phyloP scores from a whole-genome alignment of 805 yeast genomes.

The Candida argentea region DNA sequence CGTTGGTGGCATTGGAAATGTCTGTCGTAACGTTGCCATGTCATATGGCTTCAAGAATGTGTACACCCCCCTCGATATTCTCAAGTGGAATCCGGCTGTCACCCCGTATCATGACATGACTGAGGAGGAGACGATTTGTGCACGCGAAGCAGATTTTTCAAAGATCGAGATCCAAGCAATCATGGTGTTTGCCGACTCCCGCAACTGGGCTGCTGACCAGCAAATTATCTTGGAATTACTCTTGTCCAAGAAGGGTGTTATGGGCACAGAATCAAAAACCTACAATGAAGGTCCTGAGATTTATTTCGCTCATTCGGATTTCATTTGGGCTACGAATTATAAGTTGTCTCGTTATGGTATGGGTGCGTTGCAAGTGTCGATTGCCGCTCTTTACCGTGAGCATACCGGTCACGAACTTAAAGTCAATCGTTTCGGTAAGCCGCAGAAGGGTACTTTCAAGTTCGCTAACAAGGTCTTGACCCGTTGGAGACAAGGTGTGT shows the following conservation, averaged over 20 bases:
- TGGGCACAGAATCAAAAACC: slow-evolving; percentile 71
- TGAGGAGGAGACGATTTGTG: slow-evolving; percentile 53
- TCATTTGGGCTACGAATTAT: slow-evolving; percentile 89
- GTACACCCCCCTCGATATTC: slow-evolving; percentile 70
- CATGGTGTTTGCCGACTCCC: slow-evolving; percentile 81
- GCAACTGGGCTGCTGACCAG: slow-evolving; percentile 91
- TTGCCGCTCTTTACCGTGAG: slow-evolving; percentile 75
- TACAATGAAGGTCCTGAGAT: slow-evolving; percentile 72
- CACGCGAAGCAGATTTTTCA: slow-evolving; percentile 53
- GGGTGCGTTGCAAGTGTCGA: slow-evolving; percentile 88
- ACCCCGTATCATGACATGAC: slow-evolving; percentile 74
- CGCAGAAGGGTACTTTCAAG: slow-evolving; percentile 77
- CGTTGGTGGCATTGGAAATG: slow-evolving; percentile 83
- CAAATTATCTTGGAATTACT: slow-evolving; percentile 79
- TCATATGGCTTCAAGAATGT: slow-evolving; percentile 79
- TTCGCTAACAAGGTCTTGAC: slow-evolving; percentile 72
- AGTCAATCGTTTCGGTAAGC: slow-evolving; percentile 82
- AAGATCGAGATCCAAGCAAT: slow-evolving; percentile 67
- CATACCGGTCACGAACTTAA: slow-evolving; percentile 75
- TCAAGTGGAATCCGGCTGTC: slow-evolving; percentile 82
- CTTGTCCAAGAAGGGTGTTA: slow-evolving; percentile 64
- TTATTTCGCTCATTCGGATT: slow-evolving; percentile 85
- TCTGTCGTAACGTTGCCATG: slow-evolving; percentile 74
- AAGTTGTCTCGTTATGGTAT: slow-evolving; percentile 78
- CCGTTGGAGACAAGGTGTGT: slow-evolving; percentile 68